Conservation (phyloP, 768 basidiomycete species). For the Psilocybe cyanescens region DNA sequence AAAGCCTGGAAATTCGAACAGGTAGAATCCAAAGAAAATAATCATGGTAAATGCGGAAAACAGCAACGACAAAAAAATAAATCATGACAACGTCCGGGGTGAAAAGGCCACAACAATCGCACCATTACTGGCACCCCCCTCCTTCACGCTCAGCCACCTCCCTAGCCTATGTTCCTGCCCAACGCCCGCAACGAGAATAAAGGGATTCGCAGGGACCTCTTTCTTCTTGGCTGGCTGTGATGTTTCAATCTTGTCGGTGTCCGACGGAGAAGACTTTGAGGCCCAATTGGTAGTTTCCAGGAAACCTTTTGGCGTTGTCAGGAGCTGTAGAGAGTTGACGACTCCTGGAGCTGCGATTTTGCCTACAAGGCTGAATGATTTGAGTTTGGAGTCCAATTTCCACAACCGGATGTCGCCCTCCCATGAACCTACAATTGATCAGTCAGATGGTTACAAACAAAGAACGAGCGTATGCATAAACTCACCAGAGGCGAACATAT, state of each 20-base stretch:
- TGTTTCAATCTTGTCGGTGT: neutral
- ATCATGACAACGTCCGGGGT: constrained; percentile 21
- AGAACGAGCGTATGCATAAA: constrained; percentile 16
- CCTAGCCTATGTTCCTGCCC: constrained; percentile 91
- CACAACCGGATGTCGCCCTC: constrained; percentile 90
- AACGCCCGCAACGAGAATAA: constrained; percentile 77
- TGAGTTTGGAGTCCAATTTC: constrained; percentile 82
- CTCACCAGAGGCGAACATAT: constrained; percentile 87
- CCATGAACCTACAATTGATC: constrained; percentile 78
- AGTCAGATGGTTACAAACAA: neutral
- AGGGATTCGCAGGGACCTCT: constrained; percentile 26
- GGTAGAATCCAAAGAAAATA: too few relatives aligned
- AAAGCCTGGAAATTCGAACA: too few relatives aligned
- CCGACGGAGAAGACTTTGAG: constrained; percentile 11
- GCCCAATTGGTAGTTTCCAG: constrained; percentile 43
- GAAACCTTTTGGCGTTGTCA: constrained; percentile 55
- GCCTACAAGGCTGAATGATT: constrained; percentile 72
- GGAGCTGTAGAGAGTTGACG: constrained; percentile 88
- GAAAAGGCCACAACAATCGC: constrained; percentile 52
- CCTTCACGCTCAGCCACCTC: constrained; percentile 83
- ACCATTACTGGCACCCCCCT: constrained; percentile 70
- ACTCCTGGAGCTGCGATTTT: constrained; percentile 74
- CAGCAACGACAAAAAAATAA: neutral
- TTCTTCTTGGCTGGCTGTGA: constrained; percentile 10
- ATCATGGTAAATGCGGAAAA: neutral